A percentile compares a stretch with the other conserved stretches of the same genome.
Conservation (phyloP, 2,329 filamentous ascomycete genomes). For the Apiospora koreana region DNA sequence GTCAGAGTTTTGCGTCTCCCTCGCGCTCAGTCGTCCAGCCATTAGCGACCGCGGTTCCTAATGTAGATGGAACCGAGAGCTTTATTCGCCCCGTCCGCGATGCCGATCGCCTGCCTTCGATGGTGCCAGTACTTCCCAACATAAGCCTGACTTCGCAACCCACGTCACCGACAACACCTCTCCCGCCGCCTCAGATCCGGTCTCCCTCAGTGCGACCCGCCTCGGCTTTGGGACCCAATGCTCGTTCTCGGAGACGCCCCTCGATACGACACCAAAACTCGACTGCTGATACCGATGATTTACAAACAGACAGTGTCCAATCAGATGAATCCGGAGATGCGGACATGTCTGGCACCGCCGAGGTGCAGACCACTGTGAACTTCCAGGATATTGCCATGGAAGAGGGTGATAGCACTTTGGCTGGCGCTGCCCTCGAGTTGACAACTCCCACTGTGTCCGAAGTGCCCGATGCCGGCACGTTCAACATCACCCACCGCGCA, state of each 20-base stretch:
- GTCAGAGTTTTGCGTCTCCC: conserved; percentile 49
- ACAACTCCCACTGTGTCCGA: conserved; percentile 80
- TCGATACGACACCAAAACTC: conserved; percentile 90
- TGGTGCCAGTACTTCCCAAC: conserved; percentile 62
- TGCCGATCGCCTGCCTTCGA: conserved; percentile 79
- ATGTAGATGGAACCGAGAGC: conserved; percentile 68
- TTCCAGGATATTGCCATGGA: conserved; percentile 83
- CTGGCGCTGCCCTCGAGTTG: conserved; percentile 72
- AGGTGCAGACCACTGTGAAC: conserved; percentile 79
- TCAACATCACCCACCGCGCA: conserved; percentile 89
- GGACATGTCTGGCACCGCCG: conserved; percentile 77
- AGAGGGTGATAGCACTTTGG: conserved; percentile 77
- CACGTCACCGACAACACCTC: conserved; percentile 84
- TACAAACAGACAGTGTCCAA: conserved; percentile 78
- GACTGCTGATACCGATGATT: conserved; percentile 85
- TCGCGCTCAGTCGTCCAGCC: conserved; percentile 62
- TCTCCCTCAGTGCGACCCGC: conserved; percentile 57
- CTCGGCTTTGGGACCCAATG: conserved; percentile 52
- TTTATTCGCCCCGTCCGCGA: conserved; percentile 83
- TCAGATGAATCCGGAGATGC: conserved; percentile 77
- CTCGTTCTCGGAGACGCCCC: conserved; percentile 68
- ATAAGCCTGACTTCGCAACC: conserved; percentile 81
- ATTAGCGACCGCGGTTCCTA: conserved; percentile 65
- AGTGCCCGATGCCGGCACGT: conserved; percentile 83
- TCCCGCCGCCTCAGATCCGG: conserved; percentile 64